A percentile compares a stretch with the other conserved stretches of the same genome.
Evolutionary conservation across 208 protist species (phyloP).

Genomic region (Leishmania braziliensis): DNA sequence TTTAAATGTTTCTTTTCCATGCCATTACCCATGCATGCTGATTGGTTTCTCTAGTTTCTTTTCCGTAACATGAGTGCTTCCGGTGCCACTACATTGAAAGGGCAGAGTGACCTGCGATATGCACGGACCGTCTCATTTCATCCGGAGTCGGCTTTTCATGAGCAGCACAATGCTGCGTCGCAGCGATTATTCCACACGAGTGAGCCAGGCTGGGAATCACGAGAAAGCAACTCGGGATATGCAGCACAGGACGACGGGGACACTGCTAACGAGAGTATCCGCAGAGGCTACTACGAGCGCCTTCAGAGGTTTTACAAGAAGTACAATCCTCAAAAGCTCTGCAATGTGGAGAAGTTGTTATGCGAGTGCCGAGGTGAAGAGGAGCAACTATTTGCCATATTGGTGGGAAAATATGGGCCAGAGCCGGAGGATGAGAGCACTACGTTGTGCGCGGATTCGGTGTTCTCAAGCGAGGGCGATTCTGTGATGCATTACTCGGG

Average conservation of each 20-base stretch:
- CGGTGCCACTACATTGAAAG: background rate
- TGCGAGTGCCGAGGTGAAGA: constrained; percentile 56
- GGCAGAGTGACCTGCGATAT: background rate
- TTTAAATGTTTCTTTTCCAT: background rate
- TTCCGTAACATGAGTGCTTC: constrained; percentile 4
- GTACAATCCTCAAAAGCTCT: constrained; percentile 77
- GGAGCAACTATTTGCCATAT: constrained; percentile 74
- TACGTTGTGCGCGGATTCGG: constrained; percentile 25
- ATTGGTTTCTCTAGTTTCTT: background rate
- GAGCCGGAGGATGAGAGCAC: constrained; percentile 37
- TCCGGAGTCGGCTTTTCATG: constrained; percentile 15
- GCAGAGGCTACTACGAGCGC: constrained; percentile 43
- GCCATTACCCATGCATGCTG: background rate
- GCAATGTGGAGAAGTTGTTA: constrained; percentile 54
- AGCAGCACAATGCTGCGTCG: constrained; percentile 12
- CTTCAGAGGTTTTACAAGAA: constrained; percentile 73
- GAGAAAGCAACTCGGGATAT: constrained; percentile 60
- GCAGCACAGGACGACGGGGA: constrained; percentile 32
- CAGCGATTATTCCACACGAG: constrained; percentile 20
- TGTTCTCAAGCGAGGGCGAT: constrained; percentile 48
- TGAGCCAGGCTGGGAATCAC: constrained; percentile 51
- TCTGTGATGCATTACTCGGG: constrained; percentile 63
- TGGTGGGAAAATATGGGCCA: constrained; percentile 74
- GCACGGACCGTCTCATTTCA: constrained; percentile 17
- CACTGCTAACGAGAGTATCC: constrained; percentile 26